A percentile compares a stretch with the other conserved stretches of the same genome.
Conservation (phyloP, 768 basidiomycete genomes). For the Suillus tomentosus region DNA sequence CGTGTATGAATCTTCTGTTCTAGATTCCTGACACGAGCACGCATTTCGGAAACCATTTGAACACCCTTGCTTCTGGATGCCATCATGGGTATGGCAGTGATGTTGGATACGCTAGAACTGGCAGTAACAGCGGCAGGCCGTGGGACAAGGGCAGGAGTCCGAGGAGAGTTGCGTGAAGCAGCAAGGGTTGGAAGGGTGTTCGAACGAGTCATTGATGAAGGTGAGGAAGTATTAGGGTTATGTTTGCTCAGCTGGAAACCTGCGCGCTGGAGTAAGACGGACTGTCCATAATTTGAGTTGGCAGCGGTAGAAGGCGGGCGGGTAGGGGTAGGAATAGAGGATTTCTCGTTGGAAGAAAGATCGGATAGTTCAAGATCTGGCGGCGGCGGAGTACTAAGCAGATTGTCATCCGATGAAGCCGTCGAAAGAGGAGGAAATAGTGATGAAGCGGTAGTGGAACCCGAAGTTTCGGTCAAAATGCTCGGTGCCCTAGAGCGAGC, state of each 20-base stretch:
- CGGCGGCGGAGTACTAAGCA: slow-evolving; percentile 60
- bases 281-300: slow-evolving; percentile 41
- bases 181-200: slow-evolving; percentile 56
- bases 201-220: slow-evolving; percentile 57
- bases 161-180: slow-evolving; percentile 48
- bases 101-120: slow-evolving; percentile 38
- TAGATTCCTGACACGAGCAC: slow-evolving; percentile 77
- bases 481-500: slow-evolving; percentile 36
- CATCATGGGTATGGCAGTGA: slow-evolving; percentile 37
- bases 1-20: slow-evolving; percentile 89
- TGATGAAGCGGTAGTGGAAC: slow-evolving; percentile 33
- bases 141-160: slow-evolving; percentile 41
- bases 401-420: slow-evolving; percentile 49
- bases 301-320: slow-evolving; percentile 34
- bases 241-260: slow-evolving; percentile 50
- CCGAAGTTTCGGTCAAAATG: slow-evolving; percentile 27
- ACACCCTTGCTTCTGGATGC: slow-evolving; percentile 78
- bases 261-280: slow-evolving; percentile 51
- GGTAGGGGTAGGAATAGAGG: slow-evolving; percentile 37
- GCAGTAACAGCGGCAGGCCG: slow-evolving; percentile 43
- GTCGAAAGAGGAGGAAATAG: slow-evolving; percentile 35
- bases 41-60: slow-evolving; percentile 93
- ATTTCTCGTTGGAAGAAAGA: slow-evolving; percentile 47
- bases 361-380: slow-evolving; percentile 63
- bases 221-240: slow-evolving; percentile 40